Evolutionary conservation across 306 rosid genomes (phyloP).

Genomic region (Cucumis sativus): Cucumber_9930_V3 NC_026658.2:23862001-23862500

Average conservation of each 20-base stretch:
- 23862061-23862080: conserved; percentile 56
- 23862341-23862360: conserved; percentile 34
- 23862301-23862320: conserved; percentile 65
- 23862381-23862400: conserved; percentile 64
- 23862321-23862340: conserved; percentile 31
- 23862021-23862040: conserved; percentile 38
- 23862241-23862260: conserved; percentile 84
- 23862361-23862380: conserved; percentile 34
- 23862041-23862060: conserved; percentile 26
- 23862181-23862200: conserved; percentile 56
- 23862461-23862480: conserved; percentile 64
- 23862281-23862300: conserved; percentile 23
- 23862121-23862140: conserved; percentile 34
- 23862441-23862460: conserved; percentile 78
- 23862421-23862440: conserved; percentile 89
- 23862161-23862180: conserved; percentile 81
- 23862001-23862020: conserved; percentile 47
- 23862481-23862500: conserved; percentile 67
- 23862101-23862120: conserved; percentile 53
- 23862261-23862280: conserved; percentile 40
- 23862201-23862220: conserved; percentile 52
- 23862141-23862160: conserved; percentile 66
- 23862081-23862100: conserved; percentile 50
- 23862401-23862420: conserved; percentile 91
- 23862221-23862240: conserved; percentile 52